A percentile compares a stretch with the other conserved stretches of the same genome.
Conservation (phyloP, 2,329 filamentous ascomycete genomes). For the Aureobasidium sp. region DNA sequence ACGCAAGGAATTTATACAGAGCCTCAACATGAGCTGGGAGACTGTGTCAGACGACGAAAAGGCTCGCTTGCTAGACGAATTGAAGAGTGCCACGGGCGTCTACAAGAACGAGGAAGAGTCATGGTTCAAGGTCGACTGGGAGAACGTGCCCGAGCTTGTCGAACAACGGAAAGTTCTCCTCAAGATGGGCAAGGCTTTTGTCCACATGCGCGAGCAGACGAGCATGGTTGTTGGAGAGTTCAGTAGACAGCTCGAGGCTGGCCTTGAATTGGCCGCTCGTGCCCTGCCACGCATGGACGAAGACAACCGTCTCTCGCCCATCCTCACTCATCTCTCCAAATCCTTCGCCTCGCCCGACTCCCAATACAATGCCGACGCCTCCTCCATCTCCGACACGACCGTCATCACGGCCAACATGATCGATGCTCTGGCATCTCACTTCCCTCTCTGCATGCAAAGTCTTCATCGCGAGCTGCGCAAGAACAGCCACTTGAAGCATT, state of each 20-base stretch:
- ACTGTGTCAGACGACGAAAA: conserved; percentile 73
- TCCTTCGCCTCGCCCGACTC: conserved; percentile 92
- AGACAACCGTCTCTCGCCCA: conserved; percentile 79
- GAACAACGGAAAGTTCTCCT: conserved; percentile 72
- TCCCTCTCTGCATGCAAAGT: conserved; percentile 91
- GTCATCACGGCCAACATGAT: conserved; percentile 73
- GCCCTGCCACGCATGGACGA: conserved; percentile 89
- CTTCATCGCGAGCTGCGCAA: conserved; percentile 79
- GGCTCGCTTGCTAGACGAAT: conserved; percentile 54
- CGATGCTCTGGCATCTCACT: conserved; percentile 71
- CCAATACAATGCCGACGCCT: conserved; percentile 61
- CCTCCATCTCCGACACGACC: conserved; percentile 54
- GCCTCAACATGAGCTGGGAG: conserved; percentile 78
- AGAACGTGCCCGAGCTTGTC: conserved; percentile 81
- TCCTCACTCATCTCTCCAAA: conserved; percentile 77
- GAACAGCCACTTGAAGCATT: conserved; percentile 89
- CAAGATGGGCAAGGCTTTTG: conserved; percentile 78
- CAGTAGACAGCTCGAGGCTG: conserved; percentile 66
- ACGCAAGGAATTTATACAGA: conserved; percentile 66
- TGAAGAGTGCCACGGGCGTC: conserved; percentile 52
- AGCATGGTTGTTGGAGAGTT: conserved; percentile 90
- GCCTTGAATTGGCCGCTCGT: conserved; percentile 84
- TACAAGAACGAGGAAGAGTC: conserved; percentile 63
- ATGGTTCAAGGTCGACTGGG: conserved; percentile 98
- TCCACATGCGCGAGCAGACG: conserved; percentile 77